Evolutionary conservation across 2,329 filamentous ascomycete species (phyloP), one percentile per base, ranked within the genome.

Genomic region (Neoascochyta sp.): DNA sequence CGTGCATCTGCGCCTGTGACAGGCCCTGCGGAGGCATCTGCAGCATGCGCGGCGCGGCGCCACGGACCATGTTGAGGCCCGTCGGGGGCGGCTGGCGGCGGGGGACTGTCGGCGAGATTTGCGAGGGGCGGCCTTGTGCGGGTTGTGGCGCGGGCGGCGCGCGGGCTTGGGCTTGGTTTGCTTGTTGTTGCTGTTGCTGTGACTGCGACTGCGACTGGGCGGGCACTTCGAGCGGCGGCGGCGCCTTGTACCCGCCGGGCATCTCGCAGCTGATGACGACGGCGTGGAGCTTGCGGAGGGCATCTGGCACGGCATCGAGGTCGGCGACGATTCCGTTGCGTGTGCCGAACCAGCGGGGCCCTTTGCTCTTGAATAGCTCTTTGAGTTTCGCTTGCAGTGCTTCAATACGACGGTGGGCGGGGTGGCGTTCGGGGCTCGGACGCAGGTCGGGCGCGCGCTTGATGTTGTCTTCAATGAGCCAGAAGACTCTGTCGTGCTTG

Each of bases 311-410:
- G 2, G 60, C 64, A 9, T 57, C 46, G 9, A 60, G 35, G 2
- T 59, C 44, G 7, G 64, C 60, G 1, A 68, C 41, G 7, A 67
- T 44, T 7, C 63, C 60, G 9, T 52, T 62, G 1, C 54, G 46
- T 8, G 65, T 47, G 1, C 66, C 66, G 10, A 51, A 50, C 63
- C 65, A 68, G 9, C 53, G 47, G 9, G 57, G 34, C 3, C 55
- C 54, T 5, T 44, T 49, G 4, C 43, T 32, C 17, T 37, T 45
- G 33, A 57, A 66, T 3, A 67, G 22, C 5, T 48, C 50, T 9
- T 56, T 52, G 4, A 69, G 41, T 9, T 53, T 60, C 5, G 36
- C 44, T 9, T 50, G 47, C 9, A 67, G 29, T 3, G 29, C 46
- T 6, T 62, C 57, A 1, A 54, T 31, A 9, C 54, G 43, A 43